Evolutionary conservation across 495 filamentous ascomycete species (phyloP).

Genomic region (Penicillium herquei): DNA sequence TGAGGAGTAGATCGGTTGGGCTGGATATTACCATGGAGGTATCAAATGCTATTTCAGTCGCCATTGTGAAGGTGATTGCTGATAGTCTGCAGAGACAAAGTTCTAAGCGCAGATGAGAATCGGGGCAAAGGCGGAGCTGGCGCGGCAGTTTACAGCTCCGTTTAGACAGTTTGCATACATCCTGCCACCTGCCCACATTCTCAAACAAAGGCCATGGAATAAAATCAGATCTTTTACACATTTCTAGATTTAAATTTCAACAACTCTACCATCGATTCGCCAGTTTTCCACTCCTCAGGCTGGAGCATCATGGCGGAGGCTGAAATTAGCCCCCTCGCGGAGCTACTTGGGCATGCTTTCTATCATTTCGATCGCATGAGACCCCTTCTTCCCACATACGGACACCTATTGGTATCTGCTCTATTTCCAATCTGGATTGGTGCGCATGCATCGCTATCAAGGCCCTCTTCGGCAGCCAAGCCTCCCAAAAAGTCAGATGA

Average conservation of each 20-base stretch:
- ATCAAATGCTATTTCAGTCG: constrained; percentile 72
- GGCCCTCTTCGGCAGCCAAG: constrained; percentile 76
- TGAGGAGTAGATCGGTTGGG: background rate
- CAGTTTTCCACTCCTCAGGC: background rate
- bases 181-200: background rate
- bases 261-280: background rate
- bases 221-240: background rate
- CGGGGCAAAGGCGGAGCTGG: constrained; percentile 7
- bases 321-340: constrained; percentile 45
- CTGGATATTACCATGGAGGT: constrained; percentile 69
- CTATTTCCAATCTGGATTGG: constrained; percentile 72
- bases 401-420: constrained; percentile 65
- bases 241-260: background rate
- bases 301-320: constrained; percentile 29
- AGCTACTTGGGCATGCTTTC: constrained; percentile 46
- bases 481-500: constrained; percentile 51
- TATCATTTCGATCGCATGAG: constrained; percentile 51
- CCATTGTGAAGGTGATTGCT: constrained; percentile 50
- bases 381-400: constrained; percentile 62
- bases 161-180: constrained; percentile 20
- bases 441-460: constrained; percentile 66
- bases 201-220: constrained; percentile 13
- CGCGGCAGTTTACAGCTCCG: constrained; percentile 12
- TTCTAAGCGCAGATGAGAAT: constrained; percentile 2
- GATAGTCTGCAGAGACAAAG: background rate